phyloP scores from a whole-genome alignment of 495 filamentous ascomycete genomes.

The Aspergillus asperescens region DNA sequence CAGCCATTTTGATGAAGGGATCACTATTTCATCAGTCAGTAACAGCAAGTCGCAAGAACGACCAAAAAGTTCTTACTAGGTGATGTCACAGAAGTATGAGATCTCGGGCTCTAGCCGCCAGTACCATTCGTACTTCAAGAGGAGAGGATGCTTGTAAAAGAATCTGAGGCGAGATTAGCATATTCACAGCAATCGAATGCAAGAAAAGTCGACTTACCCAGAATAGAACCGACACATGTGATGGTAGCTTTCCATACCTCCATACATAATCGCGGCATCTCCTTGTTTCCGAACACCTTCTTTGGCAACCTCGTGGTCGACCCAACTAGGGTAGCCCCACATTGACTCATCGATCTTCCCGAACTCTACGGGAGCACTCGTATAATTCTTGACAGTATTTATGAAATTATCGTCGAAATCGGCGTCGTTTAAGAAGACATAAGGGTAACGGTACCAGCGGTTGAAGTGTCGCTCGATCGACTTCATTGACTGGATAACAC shows the following conservation, averaged over 20 bases:
- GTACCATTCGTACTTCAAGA: conserved; percentile 99
- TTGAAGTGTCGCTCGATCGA: conserved; percentile 99
- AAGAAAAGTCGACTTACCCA: conserved; percentile 52
- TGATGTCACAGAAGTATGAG: conserved; percentile 99
- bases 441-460: conserved; percentile 97
- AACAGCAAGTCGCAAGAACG: background rate
- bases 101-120: conserved; percentile 99
- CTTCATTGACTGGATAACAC: conserved; percentile 93
- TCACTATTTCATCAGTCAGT: conserved; percentile 55
- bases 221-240: conserved; percentile 99
- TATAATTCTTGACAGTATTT: conserved; percentile 83
- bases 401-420: conserved; percentile 94
- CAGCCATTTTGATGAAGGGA: conserved; percentile 89
- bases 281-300: conserved; percentile 95
- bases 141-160: conserved; percentile 96
- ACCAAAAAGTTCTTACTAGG: conserved; percentile 66
- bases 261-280: conserved; percentile 98
- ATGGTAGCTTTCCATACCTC: conserved; percentile 98
- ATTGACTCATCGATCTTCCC: conserved; percentile 84
- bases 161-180: conserved; percentile 49
- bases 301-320: conserved; percentile 85
- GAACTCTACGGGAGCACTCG: conserved; percentile 79
- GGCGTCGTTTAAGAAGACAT: conserved; percentile 97
- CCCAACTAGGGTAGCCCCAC: conserved; percentile 98
- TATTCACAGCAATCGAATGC: conserved; percentile 8